These are phyloP conservation scores for Lichtheimia ornata DNA, from an alignment of 371 early-diverging fungal genomes.

Conservation along the genomic window DNA sequence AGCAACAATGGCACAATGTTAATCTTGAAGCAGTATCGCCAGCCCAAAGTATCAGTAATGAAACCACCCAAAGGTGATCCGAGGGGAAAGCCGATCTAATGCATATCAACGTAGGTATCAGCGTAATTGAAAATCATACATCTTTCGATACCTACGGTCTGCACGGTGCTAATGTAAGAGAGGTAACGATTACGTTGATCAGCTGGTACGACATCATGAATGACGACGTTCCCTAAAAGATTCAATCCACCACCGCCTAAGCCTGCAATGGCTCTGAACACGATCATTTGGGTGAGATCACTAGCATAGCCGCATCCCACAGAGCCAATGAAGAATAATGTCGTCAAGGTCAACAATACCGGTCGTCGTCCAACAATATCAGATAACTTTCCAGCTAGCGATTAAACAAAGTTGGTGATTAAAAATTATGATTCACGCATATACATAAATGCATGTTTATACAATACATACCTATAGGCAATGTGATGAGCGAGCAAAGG, in stretches of 20 bases:
- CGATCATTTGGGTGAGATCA: conserved; percentile 65
- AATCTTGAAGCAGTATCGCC: conserved; percentile 79
- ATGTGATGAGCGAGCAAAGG: conserved; percentile 3
- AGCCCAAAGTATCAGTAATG: conserved; percentile 54
- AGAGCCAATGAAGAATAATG: conserved; percentile 58
- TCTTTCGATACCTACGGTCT: conserved; percentile 23
- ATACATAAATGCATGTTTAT: neutral
- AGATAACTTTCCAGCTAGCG: conserved; percentile 50
- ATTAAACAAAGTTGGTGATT: neutral
- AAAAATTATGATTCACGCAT: neutral
- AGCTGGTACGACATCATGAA: conserved; percentile 43
- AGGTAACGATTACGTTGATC: conserved; percentile 45
- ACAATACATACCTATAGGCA: conserved; percentile 46
- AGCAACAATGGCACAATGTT: conserved; percentile 68
- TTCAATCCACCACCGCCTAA: conserved; percentile 73
- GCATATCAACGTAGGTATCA: neutral
- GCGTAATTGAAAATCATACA: neutral
- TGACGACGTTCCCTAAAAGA: conserved; percentile 35
- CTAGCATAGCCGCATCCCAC: conserved; percentile 57
- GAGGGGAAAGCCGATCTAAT: conserved; percentile 28
- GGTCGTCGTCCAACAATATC: conserved; percentile 70
- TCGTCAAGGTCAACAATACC: conserved; percentile 52
- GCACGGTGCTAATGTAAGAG: conserved; percentile 18
- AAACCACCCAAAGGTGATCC: conserved; percentile 56
- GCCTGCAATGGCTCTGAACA: conserved; percentile 76